These are phyloP conservation scores for Tulasnella sp. DNA, from an alignment of 768 basidiomycete species.

Conservation along the genomic window DNA sequence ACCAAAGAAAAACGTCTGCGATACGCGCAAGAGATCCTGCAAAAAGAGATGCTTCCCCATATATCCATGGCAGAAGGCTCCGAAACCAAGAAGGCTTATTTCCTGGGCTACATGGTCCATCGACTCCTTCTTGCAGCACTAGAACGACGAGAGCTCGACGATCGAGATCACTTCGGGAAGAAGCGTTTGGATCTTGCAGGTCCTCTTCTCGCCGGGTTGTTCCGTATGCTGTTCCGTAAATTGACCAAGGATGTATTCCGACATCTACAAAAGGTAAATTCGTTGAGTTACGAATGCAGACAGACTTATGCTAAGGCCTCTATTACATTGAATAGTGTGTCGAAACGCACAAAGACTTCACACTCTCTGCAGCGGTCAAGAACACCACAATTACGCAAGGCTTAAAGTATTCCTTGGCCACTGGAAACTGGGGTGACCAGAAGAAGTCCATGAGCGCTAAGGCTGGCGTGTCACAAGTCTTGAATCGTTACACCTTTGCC, in stretches of 20 bases:
- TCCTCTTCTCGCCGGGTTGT: conserved; percentile 89
- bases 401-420: conserved; percentile 93
- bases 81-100: conserved; percentile 97
- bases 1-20: conserved; percentile 87
- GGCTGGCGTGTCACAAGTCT: conserved; percentile 96
- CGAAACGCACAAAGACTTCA: conserved; percentile 91
- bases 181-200: conserved; percentile 95
- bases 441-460: conserved; percentile 98
- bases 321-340: conserved; percentile 69
- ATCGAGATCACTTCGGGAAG: conserved; percentile 99
- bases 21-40: conserved; percentile 93
- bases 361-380: conserved; percentile 82
- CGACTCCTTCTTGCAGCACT: conserved; percentile 85
- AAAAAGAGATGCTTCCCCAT: conserved; percentile 98
- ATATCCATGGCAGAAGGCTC: conserved; percentile 93
- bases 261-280: conserved; percentile 85
- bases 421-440: conserved; percentile 99
- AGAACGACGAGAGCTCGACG: conserved; percentile 90
- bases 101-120: conserved; percentile 99
- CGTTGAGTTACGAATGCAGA: too few species aligned
- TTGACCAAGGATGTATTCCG: conserved; percentile 95
- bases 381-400: conserved; percentile 97
- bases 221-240: conserved; percentile 96
- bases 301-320: too few species aligned
- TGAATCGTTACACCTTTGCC: conserved; percentile 97